A percentile compares a stretch with the other conserved stretches of the same genome.
Conservation (phyloP, 306 rosid genomes). For the Pachyrhizus erosus region DNA sequence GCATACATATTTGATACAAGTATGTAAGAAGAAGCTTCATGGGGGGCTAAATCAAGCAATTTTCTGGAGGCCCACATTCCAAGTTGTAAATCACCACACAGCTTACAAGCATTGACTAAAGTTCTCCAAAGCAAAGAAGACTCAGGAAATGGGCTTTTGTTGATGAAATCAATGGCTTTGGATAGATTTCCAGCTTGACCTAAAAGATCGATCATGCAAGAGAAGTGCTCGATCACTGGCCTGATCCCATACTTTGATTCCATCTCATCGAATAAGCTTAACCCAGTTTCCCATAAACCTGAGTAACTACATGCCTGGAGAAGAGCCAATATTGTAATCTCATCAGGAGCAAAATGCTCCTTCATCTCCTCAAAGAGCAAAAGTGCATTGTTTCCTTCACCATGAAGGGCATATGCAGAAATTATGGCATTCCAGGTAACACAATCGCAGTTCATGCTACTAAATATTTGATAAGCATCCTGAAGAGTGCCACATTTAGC, state of each 20-base stretch:
- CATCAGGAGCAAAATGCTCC: conserved; percentile 55
- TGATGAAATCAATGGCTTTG: conserved; percentile 47
- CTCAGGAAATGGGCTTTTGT: conserved; percentile 48
- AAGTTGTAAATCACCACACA: conserved; percentile 48
- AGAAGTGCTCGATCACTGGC: conserved; percentile 57
- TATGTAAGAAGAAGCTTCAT: conserved; percentile 59
- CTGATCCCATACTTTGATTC: conserved; percentile 49
- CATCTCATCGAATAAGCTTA: conserved; percentile 58
- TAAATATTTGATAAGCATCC: conserved; percentile 55
- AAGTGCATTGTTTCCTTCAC: conserved; percentile 51
- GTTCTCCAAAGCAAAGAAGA: conserved; percentile 65
- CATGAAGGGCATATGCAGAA: conserved; percentile 59
- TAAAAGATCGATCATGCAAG: conserved; percentile 54
- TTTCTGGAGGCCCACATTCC: conserved; percentile 53
- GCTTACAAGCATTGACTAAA: conserved; percentile 55
- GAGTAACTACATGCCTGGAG: conserved; percentile 66
- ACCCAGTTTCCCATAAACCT: conserved; percentile 56
- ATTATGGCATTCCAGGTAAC: conserved; percentile 62
- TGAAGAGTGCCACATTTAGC: conserved; percentile 61
- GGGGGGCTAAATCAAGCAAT: conserved; percentile 59
- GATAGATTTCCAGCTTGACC: conserved; percentile 52
- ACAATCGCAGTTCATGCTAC: conserved; percentile 40
- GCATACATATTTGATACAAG: conserved; percentile 62
- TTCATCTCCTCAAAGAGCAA: conserved; percentile 54
- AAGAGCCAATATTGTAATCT: conserved; percentile 52